phyloP scores from a whole-genome alignment of 257 asterid genomes.

The Solanum raphanifolium region DNA sequence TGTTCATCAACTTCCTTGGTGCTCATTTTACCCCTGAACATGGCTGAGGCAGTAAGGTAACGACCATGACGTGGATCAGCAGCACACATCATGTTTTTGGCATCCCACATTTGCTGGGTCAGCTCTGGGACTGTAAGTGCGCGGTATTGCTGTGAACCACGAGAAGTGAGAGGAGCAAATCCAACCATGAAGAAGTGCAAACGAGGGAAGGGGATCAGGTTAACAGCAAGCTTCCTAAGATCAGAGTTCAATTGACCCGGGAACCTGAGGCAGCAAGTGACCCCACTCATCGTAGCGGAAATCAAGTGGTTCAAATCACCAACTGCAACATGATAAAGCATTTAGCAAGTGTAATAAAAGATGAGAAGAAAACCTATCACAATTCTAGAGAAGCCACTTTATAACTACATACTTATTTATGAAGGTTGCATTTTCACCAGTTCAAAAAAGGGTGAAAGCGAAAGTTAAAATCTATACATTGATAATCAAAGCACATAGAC shows the following conservation, averaged over 20 bases:
- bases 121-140: conserved; percentile 84
- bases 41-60: conserved; percentile 84
- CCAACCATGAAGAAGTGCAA: conserved; percentile 91
- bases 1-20: conserved; percentile 87
- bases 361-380: not conserved
- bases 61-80: conserved; percentile 92
- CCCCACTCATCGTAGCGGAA: conserved; percentile 90
- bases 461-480: not conserved
- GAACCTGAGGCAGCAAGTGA: conserved; percentile 87
- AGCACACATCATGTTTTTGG: conserved; percentile 95
- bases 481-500: not conserved
- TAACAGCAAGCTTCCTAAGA: conserved; percentile 79
- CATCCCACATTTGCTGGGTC: conserved; percentile 91
- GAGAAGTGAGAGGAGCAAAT: conserved; percentile 78
- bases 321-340: conserved; percentile 26
- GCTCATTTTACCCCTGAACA: conserved; percentile 91
- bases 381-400: not conserved
- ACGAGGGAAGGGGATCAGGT: conserved; percentile 82
- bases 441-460: not conserved
- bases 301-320: conserved; percentile 84
- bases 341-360: not conserved
- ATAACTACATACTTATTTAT: not conserved
- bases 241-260: conserved; percentile 89
- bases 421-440: not conserved
- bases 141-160: conserved; percentile 88